Percentiles rank a stretch among this genome's conserved stretches.
Evolutionary conservation across 2,329 filamentous ascomycete genomes (phyloP).

Genomic region (Grosmannia serpens): DNA sequence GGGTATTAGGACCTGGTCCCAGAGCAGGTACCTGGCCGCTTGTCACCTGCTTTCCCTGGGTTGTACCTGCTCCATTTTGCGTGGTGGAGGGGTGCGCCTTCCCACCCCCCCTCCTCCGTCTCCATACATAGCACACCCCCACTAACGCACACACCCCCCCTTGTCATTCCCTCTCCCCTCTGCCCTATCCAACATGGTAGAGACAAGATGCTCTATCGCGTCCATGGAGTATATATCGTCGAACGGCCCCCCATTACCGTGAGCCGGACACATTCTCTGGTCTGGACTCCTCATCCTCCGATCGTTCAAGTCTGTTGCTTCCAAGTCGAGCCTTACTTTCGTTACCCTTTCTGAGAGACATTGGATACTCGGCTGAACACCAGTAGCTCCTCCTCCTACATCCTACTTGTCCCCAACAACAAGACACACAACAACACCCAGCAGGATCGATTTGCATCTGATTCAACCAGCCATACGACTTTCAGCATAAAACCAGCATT

Average conservation of each 20-base stretch:
- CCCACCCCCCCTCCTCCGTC: not conserved
- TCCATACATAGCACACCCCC: not conserved
- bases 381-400: not conserved
- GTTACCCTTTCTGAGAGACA: not conserved
- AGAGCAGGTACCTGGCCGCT: not conserved
- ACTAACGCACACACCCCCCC: not conserved
- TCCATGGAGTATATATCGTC: slow-evolving; percentile 10
- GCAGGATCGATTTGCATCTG: not conserved
- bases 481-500: not conserved
- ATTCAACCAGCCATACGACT: not conserved
- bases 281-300: not conserved
- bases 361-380: not conserved
- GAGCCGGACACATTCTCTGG: not conserved
- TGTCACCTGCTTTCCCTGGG: not conserved
- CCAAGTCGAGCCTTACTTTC: not conserved
- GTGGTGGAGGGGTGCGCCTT: not conserved
- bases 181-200: slow-evolving; percentile 7
- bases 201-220: not conserved
- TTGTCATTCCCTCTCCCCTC: slow-evolving; percentile 7
- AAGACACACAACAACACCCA: not conserved
- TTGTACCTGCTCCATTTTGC: not conserved
- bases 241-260: slow-evolving; percentile 3
- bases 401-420: not conserved
- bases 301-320: not conserved
- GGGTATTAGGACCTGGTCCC: not conserved